A percentile compares a stretch with the other conserved stretches of the same genome.
phyloP scores from a whole-genome alignment of 768 basidiomycete species.

The Omphalotus guepiniiformis region DNA sequence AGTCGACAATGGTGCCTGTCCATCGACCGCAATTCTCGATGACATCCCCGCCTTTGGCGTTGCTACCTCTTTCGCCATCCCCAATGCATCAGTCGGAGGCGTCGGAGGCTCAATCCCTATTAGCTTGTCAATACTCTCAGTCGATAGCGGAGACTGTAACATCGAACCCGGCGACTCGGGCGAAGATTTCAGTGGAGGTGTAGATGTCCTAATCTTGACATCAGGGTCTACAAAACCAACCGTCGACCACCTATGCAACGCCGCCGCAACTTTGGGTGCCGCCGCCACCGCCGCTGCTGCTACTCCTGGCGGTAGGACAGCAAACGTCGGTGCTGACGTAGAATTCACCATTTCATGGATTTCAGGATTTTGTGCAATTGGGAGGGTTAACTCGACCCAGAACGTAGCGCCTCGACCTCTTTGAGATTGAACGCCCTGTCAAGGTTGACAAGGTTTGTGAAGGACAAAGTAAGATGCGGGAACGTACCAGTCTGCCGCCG shows the following conservation, averaged over 20 bases:
- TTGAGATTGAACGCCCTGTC: slow-evolving; percentile 21
- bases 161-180: too few relatives aligned
- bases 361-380: slow-evolving; percentile 3
- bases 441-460: neutral
- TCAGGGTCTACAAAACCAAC: slow-evolving; percentile 2
- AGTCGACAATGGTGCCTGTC: too few relatives aligned
- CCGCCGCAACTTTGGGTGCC: neutral
- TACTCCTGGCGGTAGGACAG: neutral
- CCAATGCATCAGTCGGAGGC: too few relatives aligned
- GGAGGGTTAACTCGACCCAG: slow-evolving; percentile 31
- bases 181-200: too few relatives aligned
- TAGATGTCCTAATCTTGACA: too few relatives aligned
- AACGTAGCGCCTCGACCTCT: slow-evolving; percentile 37
- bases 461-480: neutral
- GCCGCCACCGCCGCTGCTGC: neutral
- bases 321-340: neutral
- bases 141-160: too few relatives aligned
- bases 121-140: too few relatives aligned
- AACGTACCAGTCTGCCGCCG: slow-evolving; percentile 32
- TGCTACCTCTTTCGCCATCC: too few relatives aligned
- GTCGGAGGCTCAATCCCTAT: too few relatives aligned
- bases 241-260: neutral
- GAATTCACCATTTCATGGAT: slow-evolving; percentile 3
- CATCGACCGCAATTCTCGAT: too few relatives aligned
- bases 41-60: too few relatives aligned